Evolutionary conservation across 108 stramenopile species (phyloP), one percentile per base, ranked within the genome.

Genomic region (Heterococcus sp.): DNA sequence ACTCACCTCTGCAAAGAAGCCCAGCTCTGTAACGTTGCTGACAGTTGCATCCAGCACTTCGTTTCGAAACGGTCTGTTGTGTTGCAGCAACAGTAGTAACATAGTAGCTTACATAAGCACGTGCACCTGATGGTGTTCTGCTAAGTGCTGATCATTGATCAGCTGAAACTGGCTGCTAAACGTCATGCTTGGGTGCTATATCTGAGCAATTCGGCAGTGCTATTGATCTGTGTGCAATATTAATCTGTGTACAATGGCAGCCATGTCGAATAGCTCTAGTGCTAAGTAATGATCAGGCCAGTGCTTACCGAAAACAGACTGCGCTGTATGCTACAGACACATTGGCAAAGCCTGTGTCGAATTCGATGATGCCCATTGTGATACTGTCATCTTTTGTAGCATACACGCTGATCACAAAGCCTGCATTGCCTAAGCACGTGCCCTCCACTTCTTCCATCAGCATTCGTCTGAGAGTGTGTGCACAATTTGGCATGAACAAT

Each of bases 391-490:
- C 14, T 36, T 21, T 11, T 39, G n/a, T 40, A 36, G 68, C 4
- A 14, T 30, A 69, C 66, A 81, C 70, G 72, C 71, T 81, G 30
- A 81, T 81, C 32, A 81, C 79, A 46, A 81, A 81, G 28, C 79
- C 79, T 0, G 66, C 36, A 28, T 40, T 38, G 36, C 71, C 79
- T 39, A 81, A 38, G 2, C 72, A 81, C 0, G 69, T 81, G 11
- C 79, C 79, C 79, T 81, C 79, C 30, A 81, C 79, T 65, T 81
- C 68, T 14, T 81, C 72, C 63, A 81, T 69, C 26, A 81, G 71
- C 27, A 72, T 69, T 63, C 79, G 79, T 65, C 79, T 81, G 79
- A 8, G 1, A 38, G 27, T n/a, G n/a, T n/a, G n/a, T n/a, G n/a
- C n/a, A n/a, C n/a, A n/a, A n/a, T n/a, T n/a, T n/a, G n/a, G n/a